Evolutionary conservation across 805 yeast genomes (phyloP).

Genomic region (Saturnispora besseyi): DNA sequence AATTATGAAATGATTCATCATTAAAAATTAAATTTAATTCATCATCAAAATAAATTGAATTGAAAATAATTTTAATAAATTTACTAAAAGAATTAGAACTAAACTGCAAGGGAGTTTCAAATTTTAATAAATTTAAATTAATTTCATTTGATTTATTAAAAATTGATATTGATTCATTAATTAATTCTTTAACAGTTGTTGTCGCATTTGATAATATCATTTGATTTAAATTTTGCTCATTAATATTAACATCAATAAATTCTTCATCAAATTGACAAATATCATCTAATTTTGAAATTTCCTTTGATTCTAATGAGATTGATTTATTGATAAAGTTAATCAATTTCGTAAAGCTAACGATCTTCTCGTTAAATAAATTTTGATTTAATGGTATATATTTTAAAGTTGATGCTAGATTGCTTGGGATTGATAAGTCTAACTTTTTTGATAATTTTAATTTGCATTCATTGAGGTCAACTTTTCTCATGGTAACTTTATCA

Average conservation of each 20-base stretch:
- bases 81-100: neutral
- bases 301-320: constrained; percentile 3
- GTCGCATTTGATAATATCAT: constrained; percentile 17
- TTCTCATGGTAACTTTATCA: constrained; percentile 61
- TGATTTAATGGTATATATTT: neutral
- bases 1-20: neutral
- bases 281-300: constrained; percentile 28
- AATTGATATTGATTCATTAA: neutral
- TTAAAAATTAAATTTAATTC: neutral
- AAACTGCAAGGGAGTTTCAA: neutral
- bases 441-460: constrained; percentile 49
- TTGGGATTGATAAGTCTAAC: constrained; percentile 18
- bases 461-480: constrained; percentile 52
- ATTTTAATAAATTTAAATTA: neutral
- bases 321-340: constrained; percentile 29
- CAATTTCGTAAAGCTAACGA: constrained; percentile 50
- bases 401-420: neutral
- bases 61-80: neutral
- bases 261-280: constrained; percentile 52
- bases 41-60: neutral
- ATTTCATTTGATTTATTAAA: neutral
- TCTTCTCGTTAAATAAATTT: constrained; percentile 52
- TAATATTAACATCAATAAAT: constrained; percentile 34
- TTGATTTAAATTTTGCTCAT: constrained; percentile 22
- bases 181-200: constrained; percentile 8